A percentile compares a stretch with the other conserved stretches of the same genome.
phyloP scores from a whole-genome alignment of 495 filamentous ascomycete genomes.

The Symbiotaphrina buchneri region DNA sequence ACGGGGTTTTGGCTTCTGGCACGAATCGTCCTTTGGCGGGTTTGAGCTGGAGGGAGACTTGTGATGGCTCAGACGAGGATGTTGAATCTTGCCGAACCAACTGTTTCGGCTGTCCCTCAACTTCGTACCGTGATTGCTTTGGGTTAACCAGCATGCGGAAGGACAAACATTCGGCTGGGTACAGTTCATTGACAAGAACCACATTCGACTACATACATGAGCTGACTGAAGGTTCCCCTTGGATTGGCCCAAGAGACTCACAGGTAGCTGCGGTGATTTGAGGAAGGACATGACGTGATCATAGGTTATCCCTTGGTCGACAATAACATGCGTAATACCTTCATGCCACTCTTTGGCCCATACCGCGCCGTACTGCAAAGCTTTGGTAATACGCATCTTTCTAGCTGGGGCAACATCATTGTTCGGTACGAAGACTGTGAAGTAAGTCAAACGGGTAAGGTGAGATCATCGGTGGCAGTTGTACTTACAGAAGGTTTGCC shows the following conservation, averaged over 20 bases:
- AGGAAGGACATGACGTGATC: constrained; percentile 40
- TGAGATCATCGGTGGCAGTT: background rate
- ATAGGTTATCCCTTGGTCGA: constrained; percentile 46
- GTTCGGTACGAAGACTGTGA: constrained; percentile 66
- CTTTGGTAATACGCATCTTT: constrained; percentile 46
- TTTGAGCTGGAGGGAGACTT: no score
- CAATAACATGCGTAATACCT: constrained; percentile 45
- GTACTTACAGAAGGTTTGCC: constrained; percentile 2
- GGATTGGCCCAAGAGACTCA: no score
- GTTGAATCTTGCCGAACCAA: no score
- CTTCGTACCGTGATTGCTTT: constrained; percentile 31
- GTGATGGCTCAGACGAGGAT: no score
- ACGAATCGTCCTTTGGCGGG: no score
- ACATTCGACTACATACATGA: constrained; percentile 19
- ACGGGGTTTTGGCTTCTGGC: no score
- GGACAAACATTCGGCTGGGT: constrained; percentile 56
- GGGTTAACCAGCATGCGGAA: constrained; percentile 33
- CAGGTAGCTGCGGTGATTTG: no score
- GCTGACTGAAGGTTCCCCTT: constrained; percentile 2
- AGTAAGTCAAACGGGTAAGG: no score
- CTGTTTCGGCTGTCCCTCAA: constrained; percentile 20
- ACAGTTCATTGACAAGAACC: constrained; percentile 51
- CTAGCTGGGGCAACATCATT: constrained; percentile 44
- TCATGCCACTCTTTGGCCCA: constrained; percentile 32
- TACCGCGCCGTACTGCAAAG: constrained; percentile 49